These are phyloP conservation scores for Punica granatum DNA, from an alignment of 345 rosid species.

Conservation along the genomic window DNA sequence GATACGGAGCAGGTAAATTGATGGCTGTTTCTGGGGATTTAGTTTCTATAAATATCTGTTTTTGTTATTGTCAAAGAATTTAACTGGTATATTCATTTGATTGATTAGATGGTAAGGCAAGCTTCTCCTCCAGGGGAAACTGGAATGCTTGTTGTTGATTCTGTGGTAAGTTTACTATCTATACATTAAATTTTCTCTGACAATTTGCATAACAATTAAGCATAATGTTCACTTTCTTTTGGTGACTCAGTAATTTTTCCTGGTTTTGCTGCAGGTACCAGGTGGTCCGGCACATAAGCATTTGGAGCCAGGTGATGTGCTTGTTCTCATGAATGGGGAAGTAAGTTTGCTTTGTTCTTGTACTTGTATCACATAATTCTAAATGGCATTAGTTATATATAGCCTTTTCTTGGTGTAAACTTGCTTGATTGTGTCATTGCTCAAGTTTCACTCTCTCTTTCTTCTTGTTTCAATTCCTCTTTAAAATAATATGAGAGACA, in stretches of 20 bases:
- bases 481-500: too few species aligned
- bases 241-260: conserved; percentile 4
- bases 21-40: neutral
- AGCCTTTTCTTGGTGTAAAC: neutral
- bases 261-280: conserved; percentile 59
- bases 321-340: conserved; percentile 76
- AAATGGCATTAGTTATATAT: neutral
- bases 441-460: neutral
- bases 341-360: conserved; percentile 33
- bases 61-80: conserved; percentile 9
- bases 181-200: neutral
- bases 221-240: neutral
- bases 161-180: conserved; percentile 48
- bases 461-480: too few species aligned
- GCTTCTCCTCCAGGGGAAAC: conserved; percentile 79
- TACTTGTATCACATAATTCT: neutral
- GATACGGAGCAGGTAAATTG: conserved; percentile 81
- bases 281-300: conserved; percentile 83
- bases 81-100: conserved; percentile 4
- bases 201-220: neutral
- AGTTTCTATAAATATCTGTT: conserved; percentile 1
- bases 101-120: conserved; percentile 62
- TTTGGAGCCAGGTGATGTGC: conserved; percentile 94
- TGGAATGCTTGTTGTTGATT: conserved; percentile 94
- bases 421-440: neutral